Conservation (phyloP, 2,329 filamentous ascomycete genomes). For the Trichophaea hybrida region DNA sequence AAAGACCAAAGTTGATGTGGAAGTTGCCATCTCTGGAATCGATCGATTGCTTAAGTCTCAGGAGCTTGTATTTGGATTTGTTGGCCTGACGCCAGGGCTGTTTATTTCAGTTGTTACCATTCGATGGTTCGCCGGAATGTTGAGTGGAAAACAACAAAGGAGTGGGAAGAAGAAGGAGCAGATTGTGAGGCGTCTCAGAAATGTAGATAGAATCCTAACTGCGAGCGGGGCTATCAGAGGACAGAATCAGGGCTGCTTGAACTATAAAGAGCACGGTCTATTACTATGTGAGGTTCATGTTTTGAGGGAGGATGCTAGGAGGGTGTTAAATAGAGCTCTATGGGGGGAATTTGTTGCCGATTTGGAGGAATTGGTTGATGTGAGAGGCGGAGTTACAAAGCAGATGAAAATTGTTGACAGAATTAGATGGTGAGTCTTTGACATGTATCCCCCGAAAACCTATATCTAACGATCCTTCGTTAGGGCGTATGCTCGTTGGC, state of each 20-base stretch:
- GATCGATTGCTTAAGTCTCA: conserved; percentile 90
- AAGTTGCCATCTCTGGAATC: conserved; percentile 90
- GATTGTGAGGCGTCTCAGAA: conserved; percentile 42
- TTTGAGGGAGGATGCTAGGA: conserved; percentile 53
- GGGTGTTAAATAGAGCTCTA: conserved; percentile 51
- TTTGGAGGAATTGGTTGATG: conserved; percentile 69
- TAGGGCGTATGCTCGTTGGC: neutral
- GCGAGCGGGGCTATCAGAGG: conserved; percentile 31
- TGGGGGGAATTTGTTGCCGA: conserved; percentile 82
- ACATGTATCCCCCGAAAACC: neutral
- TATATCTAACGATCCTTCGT: neutral
- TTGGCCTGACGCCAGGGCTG: conserved; percentile 85
- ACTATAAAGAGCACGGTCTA: conserved; percentile 84
- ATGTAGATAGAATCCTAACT: conserved; percentile 32
- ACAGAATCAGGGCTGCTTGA: conserved; percentile 55
- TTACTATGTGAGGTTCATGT: conserved; percentile 81
- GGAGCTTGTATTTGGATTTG: conserved; percentile 93
- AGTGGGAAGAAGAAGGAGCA: conserved; percentile 52
- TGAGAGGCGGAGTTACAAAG: conserved; percentile 57
- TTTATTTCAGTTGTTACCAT: conserved; percentile 63
- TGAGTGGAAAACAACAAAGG: conserved; percentile 51
- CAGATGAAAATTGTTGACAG: conserved; percentile 69
- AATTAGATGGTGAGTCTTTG: conserved; percentile 65
- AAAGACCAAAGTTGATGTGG: conserved; percentile 96
- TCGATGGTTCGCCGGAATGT: conserved; percentile 54